A percentile compares a stretch with the other conserved stretches of the same genome.
Conservation (phyloP, 2,329 filamentous ascomycete species). For the Orbilia blumenaviensis region DNA sequence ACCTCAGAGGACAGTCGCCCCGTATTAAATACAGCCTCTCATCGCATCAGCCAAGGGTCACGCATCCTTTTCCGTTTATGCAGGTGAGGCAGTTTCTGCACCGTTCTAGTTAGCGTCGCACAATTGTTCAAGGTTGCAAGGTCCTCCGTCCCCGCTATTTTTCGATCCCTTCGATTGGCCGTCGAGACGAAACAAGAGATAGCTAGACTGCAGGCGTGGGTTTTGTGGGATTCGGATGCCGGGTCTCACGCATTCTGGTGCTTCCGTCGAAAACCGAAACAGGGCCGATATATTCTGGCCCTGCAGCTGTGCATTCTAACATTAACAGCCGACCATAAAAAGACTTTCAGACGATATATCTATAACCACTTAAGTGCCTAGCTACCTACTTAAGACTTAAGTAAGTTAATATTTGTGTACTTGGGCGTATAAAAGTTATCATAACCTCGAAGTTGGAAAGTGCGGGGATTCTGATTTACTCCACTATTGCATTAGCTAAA, state of each 20-base stretch:
- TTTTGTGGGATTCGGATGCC: neutral
- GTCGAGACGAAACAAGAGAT: neutral
- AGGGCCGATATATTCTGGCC: neutral
- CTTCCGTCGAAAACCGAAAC: neutral
- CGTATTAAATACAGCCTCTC: neutral
- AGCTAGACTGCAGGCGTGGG: no score
- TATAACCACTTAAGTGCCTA: no score
- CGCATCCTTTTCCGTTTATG: constrained; percentile 14
- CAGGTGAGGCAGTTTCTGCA: constrained; percentile 45
- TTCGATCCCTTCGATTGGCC: neutral
- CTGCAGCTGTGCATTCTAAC: no score
- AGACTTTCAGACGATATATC: no score
- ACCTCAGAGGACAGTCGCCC: neutral
- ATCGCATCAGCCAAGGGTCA: constrained; percentile 6
- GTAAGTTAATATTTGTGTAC: no score
- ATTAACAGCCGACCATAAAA: no score
- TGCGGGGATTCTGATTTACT: neutral
- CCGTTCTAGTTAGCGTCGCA: constrained; percentile 32
- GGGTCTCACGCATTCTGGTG: neutral
- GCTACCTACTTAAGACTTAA: no score
- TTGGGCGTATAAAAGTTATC: no score
- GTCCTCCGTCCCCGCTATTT: neutral
- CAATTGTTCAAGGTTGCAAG: constrained; percentile 18
- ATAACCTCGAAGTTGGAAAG: neutral
- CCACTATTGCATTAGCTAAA: no score